Percentiles rank a stretch among this genome's conserved stretches.
Evolutionary conservation across 345 rosid genomes (phyloP).

Genomic region (Aquilaria sinensis): DNA sequence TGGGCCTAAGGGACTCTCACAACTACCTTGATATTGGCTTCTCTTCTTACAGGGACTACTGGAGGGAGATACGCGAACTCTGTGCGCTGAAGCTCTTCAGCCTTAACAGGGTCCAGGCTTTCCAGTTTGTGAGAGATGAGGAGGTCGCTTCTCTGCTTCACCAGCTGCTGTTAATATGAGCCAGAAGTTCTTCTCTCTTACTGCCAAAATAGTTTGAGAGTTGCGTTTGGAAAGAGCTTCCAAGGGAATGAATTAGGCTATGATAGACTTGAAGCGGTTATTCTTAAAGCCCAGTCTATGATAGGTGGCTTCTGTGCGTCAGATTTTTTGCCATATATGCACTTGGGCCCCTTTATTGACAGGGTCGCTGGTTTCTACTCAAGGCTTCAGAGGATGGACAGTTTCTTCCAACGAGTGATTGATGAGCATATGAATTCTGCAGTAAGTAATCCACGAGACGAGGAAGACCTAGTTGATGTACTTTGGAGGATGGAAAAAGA

Average conservation of each 20-base stretch:
- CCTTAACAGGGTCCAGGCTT: slow-evolving; percentile 27
- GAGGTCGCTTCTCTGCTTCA: slow-evolving; percentile 19
- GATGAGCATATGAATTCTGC: slow-evolving; percentile 29
- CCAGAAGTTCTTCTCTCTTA: slow-evolving; percentile 14
- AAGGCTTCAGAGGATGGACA: slow-evolving; percentile 31
- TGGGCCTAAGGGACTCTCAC: slow-evolving; percentile 23
- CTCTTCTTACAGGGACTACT: slow-evolving; percentile 22
- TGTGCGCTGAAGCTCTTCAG: slow-evolving; percentile 29
- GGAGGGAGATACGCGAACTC: slow-evolving; percentile 26
- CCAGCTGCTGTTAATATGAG: slow-evolving; percentile 18
- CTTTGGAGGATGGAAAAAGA: slow-evolving; percentile 28
- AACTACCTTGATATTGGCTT: slow-evolving; percentile 29
- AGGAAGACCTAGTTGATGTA: slow-evolving; percentile 43
- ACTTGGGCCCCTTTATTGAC: slow-evolving; percentile 32
- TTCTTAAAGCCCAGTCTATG: slow-evolving; percentile 20
- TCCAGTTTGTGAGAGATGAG: slow-evolving; percentile 28
- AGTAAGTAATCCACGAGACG: slow-evolving; percentile 2
- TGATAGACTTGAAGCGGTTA: slow-evolving; percentile 17
- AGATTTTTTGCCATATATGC: slow-evolving; percentile 25
- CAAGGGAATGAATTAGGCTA: slow-evolving; percentile 26
- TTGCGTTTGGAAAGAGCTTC: slow-evolving; percentile 26
- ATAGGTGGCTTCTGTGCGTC: slow-evolving; percentile 22
- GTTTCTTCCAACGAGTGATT: slow-evolving; percentile 28
- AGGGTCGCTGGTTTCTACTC: slow-evolving; percentile 21
- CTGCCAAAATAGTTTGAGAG: slow-evolving; percentile 21